These are phyloP conservation scores for Cryptococcus sp. DNA, from an alignment of 1,284 basidiomycete genomes.

Conservation along the genomic window DNA sequence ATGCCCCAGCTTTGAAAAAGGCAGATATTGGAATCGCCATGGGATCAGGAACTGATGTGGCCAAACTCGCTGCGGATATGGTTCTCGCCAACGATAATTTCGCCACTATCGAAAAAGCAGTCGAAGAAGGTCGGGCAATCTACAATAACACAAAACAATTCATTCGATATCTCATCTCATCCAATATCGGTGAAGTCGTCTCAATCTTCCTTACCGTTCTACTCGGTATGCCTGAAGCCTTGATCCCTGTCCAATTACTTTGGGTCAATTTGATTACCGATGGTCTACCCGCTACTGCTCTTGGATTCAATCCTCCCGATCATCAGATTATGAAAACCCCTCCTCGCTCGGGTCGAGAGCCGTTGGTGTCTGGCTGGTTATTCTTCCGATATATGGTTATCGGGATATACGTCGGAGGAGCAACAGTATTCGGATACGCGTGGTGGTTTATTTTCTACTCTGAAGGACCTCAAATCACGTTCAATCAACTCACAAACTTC, in stretches of 20 bases:
- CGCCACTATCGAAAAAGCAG: conserved; percentile 88
- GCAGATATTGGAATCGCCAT: conserved; percentile 99
- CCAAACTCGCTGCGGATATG: conserved; percentile 97
- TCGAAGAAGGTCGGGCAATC: conserved; percentile 94
- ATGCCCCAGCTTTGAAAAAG: conserved; percentile 93
- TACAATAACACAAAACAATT: conserved; percentile 99
- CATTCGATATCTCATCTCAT: conserved; percentile 63
- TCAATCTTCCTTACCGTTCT: conserved; percentile 96
- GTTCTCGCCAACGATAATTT: conserved; percentile 65
- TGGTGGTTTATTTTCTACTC: conserved; percentile 97
- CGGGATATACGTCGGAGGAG: conserved; percentile 87
- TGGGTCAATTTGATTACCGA: conserved; percentile 92
- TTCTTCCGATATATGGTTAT: conserved; percentile 94
- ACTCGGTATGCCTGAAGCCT: conserved; percentile 95
- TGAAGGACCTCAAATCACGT: conserved; percentile 87
- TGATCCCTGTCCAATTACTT: conserved; percentile 94
- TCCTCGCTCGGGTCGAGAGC: conserved; percentile 81
- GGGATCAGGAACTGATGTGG: conserved; percentile 98
- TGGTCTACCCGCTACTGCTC: conserved; percentile 93
- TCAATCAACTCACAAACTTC: conserved; percentile 93
- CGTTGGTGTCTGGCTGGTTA: conserved; percentile 86
- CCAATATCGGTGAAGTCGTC: conserved; percentile 97
- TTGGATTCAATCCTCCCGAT: conserved; percentile 96
- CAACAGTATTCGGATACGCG: conserved; percentile 93
- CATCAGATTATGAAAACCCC: conserved; percentile 93